Evolutionary conservation across 768 basidiomycete species (phyloP), one percentile per base, ranked within the genome.

Genomic region (Pleurotus ostreatus): DNA sequence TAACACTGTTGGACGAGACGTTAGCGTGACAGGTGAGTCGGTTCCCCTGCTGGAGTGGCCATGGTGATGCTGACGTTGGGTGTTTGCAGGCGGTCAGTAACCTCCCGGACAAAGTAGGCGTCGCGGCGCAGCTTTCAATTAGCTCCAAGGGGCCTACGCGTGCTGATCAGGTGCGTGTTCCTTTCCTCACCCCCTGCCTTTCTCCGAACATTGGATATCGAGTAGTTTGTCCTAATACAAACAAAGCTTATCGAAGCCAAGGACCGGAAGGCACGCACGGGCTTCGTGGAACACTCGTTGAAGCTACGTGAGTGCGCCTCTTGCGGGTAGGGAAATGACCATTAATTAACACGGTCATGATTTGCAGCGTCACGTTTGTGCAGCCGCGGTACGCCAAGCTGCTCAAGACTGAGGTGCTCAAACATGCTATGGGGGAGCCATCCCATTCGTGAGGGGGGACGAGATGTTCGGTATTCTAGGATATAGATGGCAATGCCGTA

Each of bases 321-420:
- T 49, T 16, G 2, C 16, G 5, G 46, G 15, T 9, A 45, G 57
- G 8, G 56, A 56, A 8, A 39, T 30, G 44, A 40, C 52, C 37
- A 2, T 2, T 22, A 1, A 54, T 26, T 45, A 9, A 51, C 15
- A 26, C 25, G 25, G 18, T 30, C 23, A 4, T 37, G 23, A 4
- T 37, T 51, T 22, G 15, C 65, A 92, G 91, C 0, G 90, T 83
- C 0, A 76, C 86, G 40, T 97, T 96, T 63, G 83, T 98, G 12
- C 92, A 98, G 63, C 95, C 95, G 1, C 85, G 83, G 57, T 94
- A 95, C 63, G 89, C 94, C 2, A 83, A 86, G 56, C 74, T 94
- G 49, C 75, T 97, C 22, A 83, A 84, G 61, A 78, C 79, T 37
- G 72, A 70, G 1, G 76, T 79, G 3, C 68, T 93, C 0, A 78